A percentile compares a stretch with the other conserved stretches of the same genome.
These are phyloP conservation scores for Amborella trichopoda DNA, from an alignment of 164 flowering plant species.

Conservation along the genomic window DNA sequence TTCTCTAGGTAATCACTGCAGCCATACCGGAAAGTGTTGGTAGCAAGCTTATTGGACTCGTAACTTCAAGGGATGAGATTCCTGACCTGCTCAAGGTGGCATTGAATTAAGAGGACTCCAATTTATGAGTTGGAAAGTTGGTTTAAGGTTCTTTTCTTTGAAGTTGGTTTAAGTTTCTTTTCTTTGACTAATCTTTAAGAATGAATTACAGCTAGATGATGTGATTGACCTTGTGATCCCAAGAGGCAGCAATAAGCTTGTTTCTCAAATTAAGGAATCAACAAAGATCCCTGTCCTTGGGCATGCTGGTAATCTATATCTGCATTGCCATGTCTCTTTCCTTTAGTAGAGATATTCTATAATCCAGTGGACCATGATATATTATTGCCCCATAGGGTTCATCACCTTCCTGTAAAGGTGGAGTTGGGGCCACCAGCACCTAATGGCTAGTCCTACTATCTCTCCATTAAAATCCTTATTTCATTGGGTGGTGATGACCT, in stretches of 20 bases:
- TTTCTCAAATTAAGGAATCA: slow-evolving; percentile 76
- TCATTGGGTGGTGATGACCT: no score
- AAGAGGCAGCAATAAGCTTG: slow-evolving; percentile 98
- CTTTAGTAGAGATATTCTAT: background rate
- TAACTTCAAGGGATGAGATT: slow-evolving; percentile 93
- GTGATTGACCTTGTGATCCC: slow-evolving; percentile 99
- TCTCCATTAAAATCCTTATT: no score
- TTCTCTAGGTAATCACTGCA: slow-evolving; percentile 67
- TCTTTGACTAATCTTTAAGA: background rate
- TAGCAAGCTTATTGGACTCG: slow-evolving; percentile 73
- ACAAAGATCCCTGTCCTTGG: slow-evolving; percentile 99
- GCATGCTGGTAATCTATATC: slow-evolving; percentile 69
- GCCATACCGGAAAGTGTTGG: slow-evolving; percentile 81
- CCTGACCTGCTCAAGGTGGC: slow-evolving; percentile 89
- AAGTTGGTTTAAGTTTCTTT: background rate
- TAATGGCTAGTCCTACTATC: no score
- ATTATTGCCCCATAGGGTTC: no score
- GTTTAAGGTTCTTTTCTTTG: background rate
- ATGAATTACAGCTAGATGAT: slow-evolving; percentile 79
- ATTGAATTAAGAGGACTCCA: background rate
- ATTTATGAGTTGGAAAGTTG: background rate
- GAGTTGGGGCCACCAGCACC: no score
- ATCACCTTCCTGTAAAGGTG: no score
- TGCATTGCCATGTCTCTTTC: background rate
- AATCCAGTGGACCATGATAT: background rate